A percentile compares a stretch with the other conserved stretches of the same genome.
Evolutionary conservation across 83 land plant genomes (phyloP).

Genomic region (Diphasiastrum complanatum): DNA sequence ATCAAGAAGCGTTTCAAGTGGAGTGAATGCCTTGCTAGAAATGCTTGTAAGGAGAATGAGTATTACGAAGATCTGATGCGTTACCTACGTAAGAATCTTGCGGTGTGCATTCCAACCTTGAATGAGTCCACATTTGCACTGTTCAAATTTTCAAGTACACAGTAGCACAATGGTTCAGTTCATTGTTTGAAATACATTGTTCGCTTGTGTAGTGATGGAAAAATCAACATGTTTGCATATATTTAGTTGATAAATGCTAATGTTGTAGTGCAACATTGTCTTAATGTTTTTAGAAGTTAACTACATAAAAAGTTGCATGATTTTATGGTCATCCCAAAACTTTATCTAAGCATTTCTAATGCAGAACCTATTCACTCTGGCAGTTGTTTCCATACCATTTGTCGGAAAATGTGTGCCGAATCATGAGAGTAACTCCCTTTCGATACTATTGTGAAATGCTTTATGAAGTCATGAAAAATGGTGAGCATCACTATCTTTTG

Average conservation of each 20-base stretch:
- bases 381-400: slow-evolving; percentile 11
- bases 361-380: not conserved
- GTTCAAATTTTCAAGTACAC: too few relatives aligned
- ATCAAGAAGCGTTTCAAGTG: slow-evolving; percentile 80
- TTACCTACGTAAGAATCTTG: slow-evolving; percentile 83
- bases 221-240: too few relatives aligned
- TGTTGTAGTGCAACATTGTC: too few relatives aligned
- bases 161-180: too few relatives aligned
- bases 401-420: slow-evolving; percentile 6
- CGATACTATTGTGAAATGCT: slow-evolving; percentile 16
- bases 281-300: too few relatives aligned
- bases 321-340: too few relatives aligned
- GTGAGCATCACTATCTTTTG: not conserved
- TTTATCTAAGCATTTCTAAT: too few relatives aligned
- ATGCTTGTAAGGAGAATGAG: slow-evolving; percentile 81
- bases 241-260: too few relatives aligned
- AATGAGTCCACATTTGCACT: too few relatives aligned
- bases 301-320: too few relatives aligned
- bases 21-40: slow-evolving; percentile 86
- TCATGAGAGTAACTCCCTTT: slow-evolving; percentile 9
- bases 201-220: too few relatives aligned
- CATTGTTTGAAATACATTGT: too few relatives aligned
- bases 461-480: slow-evolving; percentile 11
- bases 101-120: slow-evolving; percentile 46
- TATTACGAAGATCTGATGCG: slow-evolving; percentile 97